phyloP scores from a whole-genome alignment of 495 filamentous ascomycete genomes.

The Lineolata rhizophorae region DNA sequence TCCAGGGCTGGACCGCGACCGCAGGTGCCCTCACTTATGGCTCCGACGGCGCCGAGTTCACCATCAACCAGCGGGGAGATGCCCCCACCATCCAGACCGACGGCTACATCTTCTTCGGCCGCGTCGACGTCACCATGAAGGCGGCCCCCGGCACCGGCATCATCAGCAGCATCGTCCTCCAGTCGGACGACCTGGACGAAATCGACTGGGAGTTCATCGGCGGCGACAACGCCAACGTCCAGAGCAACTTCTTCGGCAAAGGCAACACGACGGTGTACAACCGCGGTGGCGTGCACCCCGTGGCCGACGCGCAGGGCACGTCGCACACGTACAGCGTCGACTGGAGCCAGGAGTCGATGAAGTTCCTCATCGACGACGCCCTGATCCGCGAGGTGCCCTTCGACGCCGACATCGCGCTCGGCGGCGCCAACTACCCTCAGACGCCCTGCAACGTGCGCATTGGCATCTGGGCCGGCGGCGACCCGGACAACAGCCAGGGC shows the following conservation, averaged over 20 bases:
- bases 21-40: conserved; percentile 32
- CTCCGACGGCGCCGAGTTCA: conserved; percentile 42
- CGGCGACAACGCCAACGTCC: conserved; percentile 33
- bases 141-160: conserved; percentile 52
- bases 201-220: conserved; percentile 52
- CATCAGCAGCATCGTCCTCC: conserved; percentile 61
- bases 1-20: conserved; percentile 37
- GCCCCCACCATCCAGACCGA: conserved; percentile 51
- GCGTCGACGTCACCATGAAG: conserved; percentile 48
- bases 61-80: conserved; percentile 44
- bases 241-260: conserved; percentile 80
- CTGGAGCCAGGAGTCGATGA: conserved; percentile 51
- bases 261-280: conserved; percentile 44
- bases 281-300: conserved; percentile 34
- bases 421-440: conserved; percentile 51
- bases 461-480: conserved; percentile 76
- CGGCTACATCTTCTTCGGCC: conserved; percentile 63
- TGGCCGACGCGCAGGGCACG: conserved; percentile 26
- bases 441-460: conserved; percentile 69
- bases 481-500: conserved; percentile 23
- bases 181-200: conserved; percentile 73
- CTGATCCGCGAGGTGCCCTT: conserved; percentile 46
- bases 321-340: conserved; percentile 71
- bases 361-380: conserved; percentile 51
- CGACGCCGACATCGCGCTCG: conserved; percentile 30